phyloP scores from a whole-genome alignment of 2,329 filamentous ascomycete species.

The Fusarium sp. region DNA sequence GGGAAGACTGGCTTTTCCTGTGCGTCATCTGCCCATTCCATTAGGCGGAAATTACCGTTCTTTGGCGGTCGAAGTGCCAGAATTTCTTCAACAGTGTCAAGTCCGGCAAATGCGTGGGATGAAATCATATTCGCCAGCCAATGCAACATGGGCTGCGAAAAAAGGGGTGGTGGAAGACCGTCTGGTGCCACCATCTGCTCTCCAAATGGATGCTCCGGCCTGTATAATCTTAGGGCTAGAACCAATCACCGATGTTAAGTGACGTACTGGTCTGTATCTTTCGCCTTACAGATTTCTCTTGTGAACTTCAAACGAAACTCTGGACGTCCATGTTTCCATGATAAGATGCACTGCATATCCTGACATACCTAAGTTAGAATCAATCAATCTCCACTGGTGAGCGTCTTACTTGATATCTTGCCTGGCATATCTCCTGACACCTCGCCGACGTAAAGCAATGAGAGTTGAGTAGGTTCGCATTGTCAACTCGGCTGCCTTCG shows the following conservation, averaged over 20 bases:
- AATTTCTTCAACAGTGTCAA: not conserved
- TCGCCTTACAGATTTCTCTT: slow-evolving; percentile 1
- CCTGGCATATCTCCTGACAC: slow-evolving; percentile 11
- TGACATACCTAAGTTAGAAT: slow-evolving; percentile 1
- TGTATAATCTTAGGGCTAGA: not conserved
- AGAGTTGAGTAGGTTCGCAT: slow-evolving; percentile 6
- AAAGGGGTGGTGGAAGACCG: not conserved
- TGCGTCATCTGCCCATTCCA: not conserved
- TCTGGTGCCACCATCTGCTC: not conserved
- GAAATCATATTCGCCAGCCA: not conserved
- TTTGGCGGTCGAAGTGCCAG: not conserved
- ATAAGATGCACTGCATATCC: not conserved
- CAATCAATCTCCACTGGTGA: not conserved
- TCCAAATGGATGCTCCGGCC: not conserved
- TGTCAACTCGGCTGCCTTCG: slow-evolving; percentile 2
- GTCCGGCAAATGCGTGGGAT: not conserved
- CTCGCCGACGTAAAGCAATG: slow-evolving; percentile 9
- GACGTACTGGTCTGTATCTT: not conserved
- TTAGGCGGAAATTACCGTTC: not conserved
- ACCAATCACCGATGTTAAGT: not conserved
- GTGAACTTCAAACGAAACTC: not conserved
- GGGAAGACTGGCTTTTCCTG: not conserved
- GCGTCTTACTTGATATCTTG: slow-evolving; percentile 3
- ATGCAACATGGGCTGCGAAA: not conserved
- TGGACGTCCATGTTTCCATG: not conserved